Conservation (phyloP, 192 early-diverging fungal species). For the Coemansia sp. region DNA sequence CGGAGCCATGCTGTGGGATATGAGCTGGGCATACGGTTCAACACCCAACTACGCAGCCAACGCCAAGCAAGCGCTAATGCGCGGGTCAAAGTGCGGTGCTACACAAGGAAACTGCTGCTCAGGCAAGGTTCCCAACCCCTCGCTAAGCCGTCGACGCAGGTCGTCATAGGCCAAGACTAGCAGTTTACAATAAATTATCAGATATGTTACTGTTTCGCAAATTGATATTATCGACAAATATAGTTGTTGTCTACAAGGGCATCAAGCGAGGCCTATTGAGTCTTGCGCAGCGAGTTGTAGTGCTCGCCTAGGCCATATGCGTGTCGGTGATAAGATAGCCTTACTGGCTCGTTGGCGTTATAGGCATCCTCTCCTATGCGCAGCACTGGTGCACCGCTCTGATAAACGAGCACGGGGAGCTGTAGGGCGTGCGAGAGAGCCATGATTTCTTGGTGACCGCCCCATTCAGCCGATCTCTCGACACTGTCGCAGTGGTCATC, state of each 20-base stretch:
- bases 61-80: constrained; percentile 52
- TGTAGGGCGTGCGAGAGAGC: constrained; percentile 76
- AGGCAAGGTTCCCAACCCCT: neutral
- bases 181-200: neutral
- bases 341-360: constrained; percentile 60
- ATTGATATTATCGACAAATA: too few species aligned
- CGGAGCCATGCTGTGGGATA: constrained; percentile 73
- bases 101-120: constrained; percentile 12
- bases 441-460: constrained; percentile 88
- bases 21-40: constrained; percentile 53
- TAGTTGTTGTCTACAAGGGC: neutral
- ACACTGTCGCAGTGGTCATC: constrained; percentile 74
- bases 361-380: constrained; percentile 79
- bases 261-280: neutral
- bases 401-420: constrained; percentile 83
- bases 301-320: constrained; percentile 93
- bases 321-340: constrained; percentile 86
- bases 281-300: constrained; percentile 83
- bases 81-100: constrained; percentile 36
- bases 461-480: constrained; percentile 86
- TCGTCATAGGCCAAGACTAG: constrained; percentile 4
- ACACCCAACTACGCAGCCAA: constrained; percentile 50
- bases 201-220: neutral
- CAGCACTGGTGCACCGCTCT: constrained; percentile 76
- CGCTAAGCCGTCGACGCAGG: constrained; percentile 8